A percentile compares a stretch with the other conserved stretches of the same genome.
Conservation (phyloP, 768 basidiomycete genomes). For the Lentinula sp. region DNA sequence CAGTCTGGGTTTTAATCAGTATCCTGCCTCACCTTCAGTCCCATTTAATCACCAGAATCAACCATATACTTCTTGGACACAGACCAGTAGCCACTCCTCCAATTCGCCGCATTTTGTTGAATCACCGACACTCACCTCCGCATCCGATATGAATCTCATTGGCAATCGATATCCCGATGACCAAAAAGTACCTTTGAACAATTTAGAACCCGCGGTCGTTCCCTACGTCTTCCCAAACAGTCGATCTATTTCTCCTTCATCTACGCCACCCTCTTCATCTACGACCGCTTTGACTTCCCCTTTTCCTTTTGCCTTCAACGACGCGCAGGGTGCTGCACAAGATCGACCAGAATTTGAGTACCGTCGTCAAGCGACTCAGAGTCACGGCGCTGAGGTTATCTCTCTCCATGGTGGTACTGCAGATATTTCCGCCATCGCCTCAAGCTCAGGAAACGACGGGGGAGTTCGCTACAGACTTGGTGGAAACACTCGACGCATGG, state of each 20-base stretch:
- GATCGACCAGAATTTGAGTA: slow-evolving; percentile 64
- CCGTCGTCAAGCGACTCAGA: slow-evolving; percentile 47
- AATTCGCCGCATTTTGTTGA: slow-evolving; percentile 51
- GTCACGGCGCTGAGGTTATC: slow-evolving; percentile 67
- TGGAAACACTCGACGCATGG: slow-evolving; percentile 5
- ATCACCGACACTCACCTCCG: slow-evolving; percentile 48
- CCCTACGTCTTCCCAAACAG: slow-evolving; percentile 60
- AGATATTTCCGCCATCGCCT: slow-evolving; percentile 54
- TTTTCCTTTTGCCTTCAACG: slow-evolving; percentile 59
- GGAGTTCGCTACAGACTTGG: slow-evolving; percentile 57
- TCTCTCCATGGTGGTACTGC: slow-evolving; percentile 51
- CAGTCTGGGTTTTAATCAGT: slow-evolving; percentile 42
- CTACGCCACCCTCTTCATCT: slow-evolving; percentile 54
- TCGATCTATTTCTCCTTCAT: slow-evolving; percentile 68
- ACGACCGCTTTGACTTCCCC: slow-evolving; percentile 61
- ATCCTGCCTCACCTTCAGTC: slow-evolving; percentile 37
- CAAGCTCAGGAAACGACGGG: slow-evolving; percentile 33
- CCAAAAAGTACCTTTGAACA: slow-evolving; percentile 46
- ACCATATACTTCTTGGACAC: slow-evolving; percentile 31
- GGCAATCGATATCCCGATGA: slow-evolving; percentile 42
- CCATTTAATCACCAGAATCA: slow-evolving; percentile 12
- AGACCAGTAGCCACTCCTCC: slow-evolving; percentile 34
- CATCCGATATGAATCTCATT: slow-evolving; percentile 39
- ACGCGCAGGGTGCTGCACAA: slow-evolving; percentile 30
- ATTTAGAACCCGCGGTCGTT: slow-evolving; percentile 35